These are phyloP conservation scores for Mychonastes homosphaera DNA, from an alignment of 139 green algal genomes.

Conservation along the genomic window DNA sequence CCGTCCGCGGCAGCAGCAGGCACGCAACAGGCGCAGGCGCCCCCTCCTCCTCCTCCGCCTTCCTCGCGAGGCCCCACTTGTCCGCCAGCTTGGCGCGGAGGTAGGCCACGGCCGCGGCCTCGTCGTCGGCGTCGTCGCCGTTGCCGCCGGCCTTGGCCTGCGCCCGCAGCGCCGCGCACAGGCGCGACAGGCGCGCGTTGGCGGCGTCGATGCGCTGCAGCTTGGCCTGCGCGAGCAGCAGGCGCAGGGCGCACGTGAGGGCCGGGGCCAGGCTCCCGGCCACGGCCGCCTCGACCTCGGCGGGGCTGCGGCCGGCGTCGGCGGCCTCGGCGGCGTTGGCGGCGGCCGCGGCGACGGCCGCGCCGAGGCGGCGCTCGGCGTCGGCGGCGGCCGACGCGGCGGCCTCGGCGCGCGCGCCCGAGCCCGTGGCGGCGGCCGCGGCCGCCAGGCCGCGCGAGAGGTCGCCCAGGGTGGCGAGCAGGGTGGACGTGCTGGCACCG, in stretches of 20 bases:
- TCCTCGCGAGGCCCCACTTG: conserved; percentile 16
- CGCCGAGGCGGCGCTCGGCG: conserved; percentile 4
- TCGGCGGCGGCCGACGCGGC: conserved; percentile 10
- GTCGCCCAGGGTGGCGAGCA: conserved; percentile 24
- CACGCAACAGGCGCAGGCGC: not conserved
- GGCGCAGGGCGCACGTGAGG: conserved; percentile 34
- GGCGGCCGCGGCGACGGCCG: conserved; percentile 20
- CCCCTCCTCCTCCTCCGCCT: not conserved
- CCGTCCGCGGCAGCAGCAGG: conserved; percentile 14
- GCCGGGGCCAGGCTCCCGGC: conserved; percentile 15
- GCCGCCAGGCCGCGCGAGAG: conserved; percentile 15
- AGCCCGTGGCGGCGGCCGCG: conserved; percentile 22
- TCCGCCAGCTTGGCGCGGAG: conserved; percentile 36
- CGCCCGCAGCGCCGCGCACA: conserved; percentile 26
- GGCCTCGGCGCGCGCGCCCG: conserved; percentile 16
- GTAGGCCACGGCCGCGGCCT: conserved; percentile 30
- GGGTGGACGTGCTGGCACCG: conserved; percentile 16
- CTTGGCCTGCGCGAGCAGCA: conserved; percentile 58
- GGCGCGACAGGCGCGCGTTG: conserved; percentile 47
- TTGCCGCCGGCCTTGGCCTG: too few species aligned
- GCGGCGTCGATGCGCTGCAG: conserved; percentile 67
- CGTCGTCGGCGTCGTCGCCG: too few species aligned
- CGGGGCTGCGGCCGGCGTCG: not conserved
- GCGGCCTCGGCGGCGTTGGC: conserved; percentile 5
- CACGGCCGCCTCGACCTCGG: not conserved